Evolutionary conservation across 345 rosid species (phyloP).

Genomic region (Euphorbia pulcherrima): DNA sequence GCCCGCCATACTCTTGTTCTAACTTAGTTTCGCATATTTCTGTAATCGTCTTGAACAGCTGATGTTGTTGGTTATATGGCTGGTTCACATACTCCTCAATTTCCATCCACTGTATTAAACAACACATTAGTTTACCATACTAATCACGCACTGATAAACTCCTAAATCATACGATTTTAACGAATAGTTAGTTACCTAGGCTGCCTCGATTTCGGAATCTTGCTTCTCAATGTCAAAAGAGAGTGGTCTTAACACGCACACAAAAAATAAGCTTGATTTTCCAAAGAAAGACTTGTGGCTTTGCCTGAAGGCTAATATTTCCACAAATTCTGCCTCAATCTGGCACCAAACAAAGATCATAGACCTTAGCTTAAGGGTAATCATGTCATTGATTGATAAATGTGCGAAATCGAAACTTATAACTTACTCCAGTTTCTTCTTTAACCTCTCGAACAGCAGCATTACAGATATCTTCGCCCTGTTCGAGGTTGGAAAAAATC

Average conservation of each 20-base stretch:
- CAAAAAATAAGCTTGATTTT: constrained; percentile 56
- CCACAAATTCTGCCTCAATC: constrained; percentile 58
- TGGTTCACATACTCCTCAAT: constrained; percentile 60
- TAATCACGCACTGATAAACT: too few relatives aligned
- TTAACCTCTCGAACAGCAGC: constrained; percentile 73
- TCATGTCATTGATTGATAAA: too few relatives aligned
- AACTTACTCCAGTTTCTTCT: constrained; percentile 85
- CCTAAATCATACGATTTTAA: too few relatives aligned
- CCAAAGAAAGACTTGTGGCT: constrained; percentile 48
- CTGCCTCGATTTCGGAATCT: constrained; percentile 51
- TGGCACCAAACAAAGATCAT: constrained; percentile 24
- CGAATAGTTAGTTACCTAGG: constrained; percentile 41
- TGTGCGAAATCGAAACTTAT: not conserved
- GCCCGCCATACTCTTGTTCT: constrained; percentile 44
- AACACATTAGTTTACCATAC: too few relatives aligned
- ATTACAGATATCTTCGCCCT: constrained; percentile 70
- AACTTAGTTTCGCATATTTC: constrained; percentile 51
- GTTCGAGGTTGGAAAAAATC: constrained; percentile 12
- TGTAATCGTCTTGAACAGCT: constrained; percentile 47
- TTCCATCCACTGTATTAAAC: too few relatives aligned
- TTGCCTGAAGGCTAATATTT: constrained; percentile 67
- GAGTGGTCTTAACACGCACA: constrained; percentile 48
- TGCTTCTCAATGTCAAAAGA: constrained; percentile 45
- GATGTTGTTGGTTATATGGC: constrained; percentile 37
- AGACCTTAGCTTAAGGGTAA: constrained; percentile 9